phyloP scores from a whole-genome alignment of 345 rosid species.

The Euclidium syriacum region DNA sequence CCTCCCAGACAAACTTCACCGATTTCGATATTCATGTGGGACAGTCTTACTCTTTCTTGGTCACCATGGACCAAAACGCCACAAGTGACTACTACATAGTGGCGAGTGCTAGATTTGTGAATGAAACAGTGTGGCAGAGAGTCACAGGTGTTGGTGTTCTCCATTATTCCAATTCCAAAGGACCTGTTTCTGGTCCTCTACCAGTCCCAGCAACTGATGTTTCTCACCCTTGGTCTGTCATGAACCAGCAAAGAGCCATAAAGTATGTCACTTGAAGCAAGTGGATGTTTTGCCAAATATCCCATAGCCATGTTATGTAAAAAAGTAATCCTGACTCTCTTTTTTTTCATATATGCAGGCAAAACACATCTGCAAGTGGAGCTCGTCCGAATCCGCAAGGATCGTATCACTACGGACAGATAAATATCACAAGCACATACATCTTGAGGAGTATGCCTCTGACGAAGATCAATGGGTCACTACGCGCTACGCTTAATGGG shows the following conservation, averaged over 20 bases:
- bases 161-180: constrained; percentile 88
- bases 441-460: constrained; percentile 69
- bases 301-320: not conserved
- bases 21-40: constrained; percentile 88
- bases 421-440: constrained; percentile 69
- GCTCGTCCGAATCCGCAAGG: constrained; percentile 99
- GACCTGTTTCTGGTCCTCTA: constrained; percentile 73
- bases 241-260: constrained; percentile 84
- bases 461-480: constrained; percentile 46
- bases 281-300: not conserved
- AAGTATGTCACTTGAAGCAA: constrained; percentile 40
- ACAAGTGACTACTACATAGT: constrained; percentile 83
- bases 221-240: constrained; percentile 71
- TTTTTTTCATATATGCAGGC: constrained; percentile 43
- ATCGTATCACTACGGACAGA: constrained; percentile 79
- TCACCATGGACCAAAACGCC: constrained; percentile 93
- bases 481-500: constrained; percentile 67
- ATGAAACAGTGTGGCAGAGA: constrained; percentile 83
- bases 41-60: constrained; percentile 87
- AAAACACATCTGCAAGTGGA: constrained; percentile 78
- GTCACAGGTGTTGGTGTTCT: constrained; percentile 93
- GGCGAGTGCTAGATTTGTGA: constrained; percentile 93
- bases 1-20: constrained; percentile 64
- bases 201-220: constrained; percentile 70
- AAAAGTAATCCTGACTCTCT: not conserved